Conservation (phyloP, 208 protist genomes). For the Vickermania spadyakhi region DNA sequence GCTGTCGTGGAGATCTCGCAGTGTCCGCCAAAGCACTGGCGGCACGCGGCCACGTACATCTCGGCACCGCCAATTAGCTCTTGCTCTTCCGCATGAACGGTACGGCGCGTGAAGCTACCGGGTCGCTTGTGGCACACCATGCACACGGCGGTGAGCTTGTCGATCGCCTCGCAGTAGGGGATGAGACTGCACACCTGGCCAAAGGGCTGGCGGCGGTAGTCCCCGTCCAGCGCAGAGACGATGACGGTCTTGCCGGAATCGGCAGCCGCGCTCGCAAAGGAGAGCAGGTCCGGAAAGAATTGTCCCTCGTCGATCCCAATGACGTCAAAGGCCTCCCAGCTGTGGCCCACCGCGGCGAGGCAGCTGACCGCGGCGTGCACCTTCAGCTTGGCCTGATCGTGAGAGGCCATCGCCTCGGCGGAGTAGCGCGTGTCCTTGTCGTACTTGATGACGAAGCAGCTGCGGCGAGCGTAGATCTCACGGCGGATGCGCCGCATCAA, state of each 20-base stretch:
- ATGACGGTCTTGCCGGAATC: slow-evolving; percentile 91
- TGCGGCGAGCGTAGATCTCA: slow-evolving; percentile 59
- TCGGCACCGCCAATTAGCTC: slow-evolving; percentile 92
- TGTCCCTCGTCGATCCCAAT: slow-evolving; percentile 92
- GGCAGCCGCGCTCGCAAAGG: slow-evolving; percentile 75
- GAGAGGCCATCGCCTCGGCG: slow-evolving; percentile 62
- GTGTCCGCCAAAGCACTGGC: slow-evolving; percentile 53
- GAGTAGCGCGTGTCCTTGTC: slow-evolving; percentile 81
- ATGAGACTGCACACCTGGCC: slow-evolving; percentile 78
- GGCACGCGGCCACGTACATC: slow-evolving; percentile 91
- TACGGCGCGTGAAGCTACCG: slow-evolving; percentile 85
- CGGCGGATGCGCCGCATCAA: slow-evolving; percentile 87
- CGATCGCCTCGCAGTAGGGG: slow-evolving; percentile 76
- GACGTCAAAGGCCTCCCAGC: slow-evolving; percentile 72
- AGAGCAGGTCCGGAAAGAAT: slow-evolving; percentile 91
- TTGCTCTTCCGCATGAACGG: slow-evolving; percentile 37
- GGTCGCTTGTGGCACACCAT: slow-evolving; percentile 67
- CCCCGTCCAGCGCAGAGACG: slow-evolving; percentile 91
- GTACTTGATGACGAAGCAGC: slow-evolving; percentile 92
- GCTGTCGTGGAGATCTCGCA: background rate
- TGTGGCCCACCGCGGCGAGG: slow-evolving; percentile 49
- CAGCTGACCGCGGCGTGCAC: slow-evolving; percentile 50
- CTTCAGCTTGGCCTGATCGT: slow-evolving; percentile 57
- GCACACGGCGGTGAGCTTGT: slow-evolving; percentile 91
- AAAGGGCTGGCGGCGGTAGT: slow-evolving; percentile 89